These are phyloP conservation scores for Cyberlindnera japonica DNA, from an alignment of 805 yeast species.

Conservation along the genomic window DNA sequence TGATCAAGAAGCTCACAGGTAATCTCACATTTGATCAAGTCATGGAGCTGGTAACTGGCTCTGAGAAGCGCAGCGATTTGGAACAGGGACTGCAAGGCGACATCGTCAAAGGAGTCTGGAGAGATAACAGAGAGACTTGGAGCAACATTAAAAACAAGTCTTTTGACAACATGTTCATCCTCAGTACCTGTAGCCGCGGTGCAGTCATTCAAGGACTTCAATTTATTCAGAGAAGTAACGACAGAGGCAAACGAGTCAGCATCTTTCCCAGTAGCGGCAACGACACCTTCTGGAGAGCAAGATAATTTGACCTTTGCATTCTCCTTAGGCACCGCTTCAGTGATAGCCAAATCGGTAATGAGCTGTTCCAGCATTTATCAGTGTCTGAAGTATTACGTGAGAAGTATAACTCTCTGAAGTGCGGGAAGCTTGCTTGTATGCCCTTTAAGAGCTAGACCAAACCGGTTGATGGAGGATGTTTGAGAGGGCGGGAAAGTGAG, in stretches of 20 bases:
- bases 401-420: too few species aligned
- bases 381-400: background rate
- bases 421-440: too few species aligned
- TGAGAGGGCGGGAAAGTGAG: too few species aligned
- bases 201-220: conserved; percentile 5
- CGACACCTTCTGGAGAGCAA: background rate
- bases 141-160: background rate
- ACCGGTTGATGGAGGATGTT: too few species aligned
- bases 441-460: too few species aligned
- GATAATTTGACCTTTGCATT: background rate
- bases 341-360: conserved; percentile 4
- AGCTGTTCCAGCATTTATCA: conserved; percentile 2
- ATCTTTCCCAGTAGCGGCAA: background rate
- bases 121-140: background rate
- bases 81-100: conserved; percentile 4
- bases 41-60: conserved; percentile 18
- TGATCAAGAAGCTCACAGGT: conserved; percentile 11
- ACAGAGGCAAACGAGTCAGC: background rate
- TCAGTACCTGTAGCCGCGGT: background rate
- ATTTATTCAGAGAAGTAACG: conserved; percentile 12
- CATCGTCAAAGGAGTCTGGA: background rate
- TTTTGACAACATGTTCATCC: background rate
- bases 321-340: background rate
- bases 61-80: conserved; percentile 14
- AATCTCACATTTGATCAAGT: conserved; percentile 17